Conservation (phyloP, 1,139 yeast genomes). For the Debaryomycetaceae sp. region DNA sequence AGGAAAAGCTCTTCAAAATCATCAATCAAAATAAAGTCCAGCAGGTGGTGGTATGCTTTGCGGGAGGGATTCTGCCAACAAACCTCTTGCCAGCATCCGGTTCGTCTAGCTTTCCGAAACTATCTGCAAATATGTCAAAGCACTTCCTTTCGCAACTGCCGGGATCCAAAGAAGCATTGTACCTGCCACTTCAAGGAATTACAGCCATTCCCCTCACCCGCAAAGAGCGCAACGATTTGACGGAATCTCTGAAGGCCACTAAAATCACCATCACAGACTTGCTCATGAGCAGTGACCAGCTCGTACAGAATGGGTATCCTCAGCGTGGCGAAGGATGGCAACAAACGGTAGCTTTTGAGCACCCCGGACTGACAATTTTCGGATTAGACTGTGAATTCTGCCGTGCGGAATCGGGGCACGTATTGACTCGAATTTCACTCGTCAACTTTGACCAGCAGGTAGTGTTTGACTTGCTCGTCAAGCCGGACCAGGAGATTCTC, state of each 20-base stretch:
- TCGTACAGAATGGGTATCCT: slow-evolving; percentile 47
- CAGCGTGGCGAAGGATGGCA: slow-evolving; percentile 47
- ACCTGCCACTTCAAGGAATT: slow-evolving; percentile 45
- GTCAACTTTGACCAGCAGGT: slow-evolving; percentile 52
- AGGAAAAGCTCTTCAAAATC: slow-evolving; percentile 3
- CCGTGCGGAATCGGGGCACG: slow-evolving; percentile 47
- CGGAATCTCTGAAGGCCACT: slow-evolving; percentile 19
- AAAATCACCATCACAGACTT: slow-evolving; percentile 46
- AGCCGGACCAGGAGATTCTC: slow-evolving; percentile 60
- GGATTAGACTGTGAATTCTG: slow-evolving; percentile 96
- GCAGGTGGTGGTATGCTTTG: slow-evolving; percentile 49
- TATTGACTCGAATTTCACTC: slow-evolving; percentile 67
- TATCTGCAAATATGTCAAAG: slow-evolving; percentile 20
- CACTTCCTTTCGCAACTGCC: slow-evolving; percentile 43
- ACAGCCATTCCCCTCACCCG: slow-evolving; percentile 45
- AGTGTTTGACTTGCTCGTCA: slow-evolving; percentile 62
- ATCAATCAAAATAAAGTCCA: slow-evolving; percentile 3
- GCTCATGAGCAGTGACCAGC: slow-evolving; percentile 32
- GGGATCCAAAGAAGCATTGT: slow-evolving; percentile 49
- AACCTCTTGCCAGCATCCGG: no score
- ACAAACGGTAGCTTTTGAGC: slow-evolving; percentile 42
- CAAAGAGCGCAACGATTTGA: slow-evolving; percentile 33
- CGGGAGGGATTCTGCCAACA: slow-evolving; percentile 48
- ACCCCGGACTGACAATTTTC: slow-evolving; percentile 51
- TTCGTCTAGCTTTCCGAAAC: no score